Evolutionary conservation across 2,329 filamentous ascomycete genomes (phyloP).

Genomic region (Penicillium sp.): DNA sequence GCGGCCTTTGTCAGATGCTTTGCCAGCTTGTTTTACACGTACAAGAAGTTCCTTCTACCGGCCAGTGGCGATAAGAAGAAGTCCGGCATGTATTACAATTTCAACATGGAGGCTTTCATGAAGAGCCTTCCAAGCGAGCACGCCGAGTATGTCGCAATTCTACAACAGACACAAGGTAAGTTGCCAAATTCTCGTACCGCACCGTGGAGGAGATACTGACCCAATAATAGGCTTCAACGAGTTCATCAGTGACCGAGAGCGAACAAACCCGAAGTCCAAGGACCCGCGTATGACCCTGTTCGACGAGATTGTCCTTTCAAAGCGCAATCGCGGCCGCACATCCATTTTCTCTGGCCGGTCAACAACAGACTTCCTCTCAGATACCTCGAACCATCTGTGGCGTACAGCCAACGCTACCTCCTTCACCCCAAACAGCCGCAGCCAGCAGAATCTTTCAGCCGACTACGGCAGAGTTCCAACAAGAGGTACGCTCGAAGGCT

Average conservation of each 20-base stretch:
- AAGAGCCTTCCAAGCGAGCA: conserved; percentile 64
- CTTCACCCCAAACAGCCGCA: conserved; percentile 53
- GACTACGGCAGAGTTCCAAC: conserved; percentile 54
- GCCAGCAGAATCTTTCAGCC: conserved; percentile 41
- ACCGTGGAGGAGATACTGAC: conserved; percentile 13
- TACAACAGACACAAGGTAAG: conserved; percentile 63
- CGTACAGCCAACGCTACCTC: conserved; percentile 59
- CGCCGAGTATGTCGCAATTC: conserved; percentile 60
- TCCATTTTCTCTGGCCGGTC: conserved; percentile 54
- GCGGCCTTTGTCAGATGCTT: conserved; percentile 69
- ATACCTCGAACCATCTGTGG: conserved; percentile 64
- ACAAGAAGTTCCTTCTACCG: conserved; percentile 61
- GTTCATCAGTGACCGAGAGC: conserved; percentile 63
- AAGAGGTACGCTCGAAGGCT: conserved; percentile 42
- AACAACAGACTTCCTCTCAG: conserved; percentile 57
- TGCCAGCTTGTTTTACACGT: conserved; percentile 67
- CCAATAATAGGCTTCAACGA: conserved; percentile 54
- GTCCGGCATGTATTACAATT: conserved; percentile 60
- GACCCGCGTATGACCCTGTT: conserved; percentile 60
- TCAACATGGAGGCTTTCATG: conserved; percentile 66
- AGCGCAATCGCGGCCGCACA: conserved; percentile 60
- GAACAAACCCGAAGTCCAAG: conserved; percentile 49
- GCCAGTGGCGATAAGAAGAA: conserved; percentile 62
- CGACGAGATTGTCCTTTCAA: conserved; percentile 64
- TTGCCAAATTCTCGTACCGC: neutral